Conservation (phyloP, 2,329 filamentous ascomycete genomes). For the Arachnopeziza araneosa region DNA sequence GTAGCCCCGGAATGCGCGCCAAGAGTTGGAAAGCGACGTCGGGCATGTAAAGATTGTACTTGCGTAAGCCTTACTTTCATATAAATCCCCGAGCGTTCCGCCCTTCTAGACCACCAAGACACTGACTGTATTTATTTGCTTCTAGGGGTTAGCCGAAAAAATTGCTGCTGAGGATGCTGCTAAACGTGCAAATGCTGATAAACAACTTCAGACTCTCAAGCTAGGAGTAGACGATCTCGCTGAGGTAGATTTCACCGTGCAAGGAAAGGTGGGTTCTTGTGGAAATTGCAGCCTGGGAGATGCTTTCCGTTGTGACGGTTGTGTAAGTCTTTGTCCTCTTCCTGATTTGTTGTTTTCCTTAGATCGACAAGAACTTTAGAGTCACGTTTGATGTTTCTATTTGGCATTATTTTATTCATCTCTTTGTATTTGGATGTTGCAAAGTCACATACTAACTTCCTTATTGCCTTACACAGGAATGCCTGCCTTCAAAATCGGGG, state of each 20-base stretch:
- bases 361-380: no score
- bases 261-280: constrained; percentile 92
- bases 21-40: constrained; percentile 79
- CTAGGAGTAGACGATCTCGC: constrained; percentile 72
- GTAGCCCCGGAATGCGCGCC: constrained; percentile 80
- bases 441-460: no score
- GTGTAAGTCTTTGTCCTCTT: constrained; percentile 25
- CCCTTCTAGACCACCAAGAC: no score
- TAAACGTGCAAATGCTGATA: constrained; percentile 60
- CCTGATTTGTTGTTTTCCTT: no score
- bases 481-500: constrained; percentile 93
- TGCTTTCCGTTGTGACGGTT: constrained; percentile 70
- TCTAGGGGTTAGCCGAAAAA: constrained; percentile 68
- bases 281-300: constrained; percentile 92
- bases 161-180: constrained; percentile 78
- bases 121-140: no score
- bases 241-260: constrained; percentile 95
- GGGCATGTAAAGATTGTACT: constrained; percentile 96
- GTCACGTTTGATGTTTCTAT: no score
- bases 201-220: constrained; percentile 59
- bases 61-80: constrained; percentile 40
- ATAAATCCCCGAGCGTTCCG: no score
- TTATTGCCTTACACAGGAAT: constrained; percentile 73
- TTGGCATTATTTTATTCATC: no score
- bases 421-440: no score